Evolutionary conservation across 75 land plant genomes (phyloP).

Genomic region (Adiantum capillusveneris): DNA sequence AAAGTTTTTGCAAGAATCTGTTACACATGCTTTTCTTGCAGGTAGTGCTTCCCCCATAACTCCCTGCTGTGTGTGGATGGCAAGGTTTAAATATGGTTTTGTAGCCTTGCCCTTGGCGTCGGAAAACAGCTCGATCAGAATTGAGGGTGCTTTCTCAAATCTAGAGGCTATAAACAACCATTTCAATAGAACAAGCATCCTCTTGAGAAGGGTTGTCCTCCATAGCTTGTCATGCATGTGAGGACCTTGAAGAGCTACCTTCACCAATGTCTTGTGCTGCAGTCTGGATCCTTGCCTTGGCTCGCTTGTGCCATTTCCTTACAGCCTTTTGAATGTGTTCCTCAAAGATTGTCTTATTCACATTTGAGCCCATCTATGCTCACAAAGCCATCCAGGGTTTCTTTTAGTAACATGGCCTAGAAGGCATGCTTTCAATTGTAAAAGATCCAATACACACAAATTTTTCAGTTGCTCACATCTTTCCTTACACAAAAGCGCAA

Average conservation of each 20-base stretch:
- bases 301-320: conserved; percentile 27
- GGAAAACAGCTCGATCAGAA: not conserved
- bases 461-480: no score
- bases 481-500: no score
- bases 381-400: not conserved
- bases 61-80: no score
- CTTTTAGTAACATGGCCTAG: not conserved
- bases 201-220: not conserved
- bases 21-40: no score
- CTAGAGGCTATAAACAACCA: no score
- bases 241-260: not conserved
- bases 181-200: not conserved
- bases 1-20: no score
- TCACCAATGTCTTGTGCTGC: conserved; percentile 18
- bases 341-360: conserved; percentile 37
- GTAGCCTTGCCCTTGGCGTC: not conserved
- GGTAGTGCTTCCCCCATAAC: no score
- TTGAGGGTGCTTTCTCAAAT: no score
- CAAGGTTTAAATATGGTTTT: no score
- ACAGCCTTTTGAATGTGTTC: conserved; percentile 26
- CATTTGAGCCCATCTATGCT: conserved; percentile 51
- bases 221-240: conserved; percentile 1
- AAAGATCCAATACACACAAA: no score
- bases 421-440: not conserved
- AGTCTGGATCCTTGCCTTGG: no score